phyloP scores from a whole-genome alignment of 1,284 basidiomycete genomes.

The Ceratobasidium sp. region DNA sequence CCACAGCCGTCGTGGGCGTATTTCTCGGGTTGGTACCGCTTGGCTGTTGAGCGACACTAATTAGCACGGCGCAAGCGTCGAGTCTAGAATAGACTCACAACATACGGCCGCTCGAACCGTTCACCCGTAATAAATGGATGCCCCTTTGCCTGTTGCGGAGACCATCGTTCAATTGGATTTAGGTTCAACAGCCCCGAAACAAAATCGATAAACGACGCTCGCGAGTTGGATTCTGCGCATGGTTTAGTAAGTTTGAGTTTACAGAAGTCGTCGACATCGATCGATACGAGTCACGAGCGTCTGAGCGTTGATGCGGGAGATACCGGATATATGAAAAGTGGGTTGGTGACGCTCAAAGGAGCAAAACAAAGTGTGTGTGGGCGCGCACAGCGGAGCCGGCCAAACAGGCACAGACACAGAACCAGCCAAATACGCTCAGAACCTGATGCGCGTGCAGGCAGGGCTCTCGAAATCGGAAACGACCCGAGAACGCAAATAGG shows the following conservation, averaged over 20 bases:
- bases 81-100: conserved; percentile 67
- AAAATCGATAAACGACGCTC: conserved; percentile 97
- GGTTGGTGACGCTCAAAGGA: not conserved
- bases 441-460: conserved; percentile 7
- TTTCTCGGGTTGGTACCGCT: conserved; percentile 44
- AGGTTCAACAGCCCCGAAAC: conserved; percentile 94
- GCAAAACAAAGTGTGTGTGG: not conserved
- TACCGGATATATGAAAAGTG: conserved; percentile 9
- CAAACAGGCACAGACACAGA: conserved; percentile 17
- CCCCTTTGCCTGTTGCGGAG: conserved; percentile 93
- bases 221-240: conserved; percentile 86
- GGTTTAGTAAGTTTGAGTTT: conserved; percentile 28
- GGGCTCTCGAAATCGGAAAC: not conserved
- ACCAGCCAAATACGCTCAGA: conserved; percentile 11
- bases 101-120: conserved; percentile 89
- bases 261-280: not conserved
- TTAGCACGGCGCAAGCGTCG: conserved; percentile 16
- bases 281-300: conserved; percentile 15
- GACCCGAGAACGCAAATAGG: conserved; percentile 13
- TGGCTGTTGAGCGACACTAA: conserved; percentile 40
- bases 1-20: conserved; percentile 43
- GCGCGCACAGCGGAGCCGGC: not conserved
- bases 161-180: conserved; percentile 96
- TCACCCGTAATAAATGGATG: conserved; percentile 99
- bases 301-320: conserved; percentile 4